A percentile compares a stretch with the other conserved stretches of the same genome.
Evolutionary conservation across 805 yeast genomes (phyloP).

Genomic region (Candida easanensis): DNA sequence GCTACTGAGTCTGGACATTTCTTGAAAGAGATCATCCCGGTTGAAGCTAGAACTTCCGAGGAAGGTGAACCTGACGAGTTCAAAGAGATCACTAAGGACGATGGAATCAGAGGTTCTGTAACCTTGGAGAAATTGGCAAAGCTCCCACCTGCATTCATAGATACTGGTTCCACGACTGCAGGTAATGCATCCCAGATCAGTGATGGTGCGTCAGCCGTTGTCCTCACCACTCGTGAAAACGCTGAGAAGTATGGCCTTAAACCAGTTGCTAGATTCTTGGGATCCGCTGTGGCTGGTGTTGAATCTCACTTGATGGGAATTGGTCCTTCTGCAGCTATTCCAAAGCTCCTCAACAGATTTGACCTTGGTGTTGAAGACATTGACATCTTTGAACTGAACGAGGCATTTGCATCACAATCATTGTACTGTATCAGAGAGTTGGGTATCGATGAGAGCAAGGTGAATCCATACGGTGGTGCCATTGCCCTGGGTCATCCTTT

Average conservation of each 20-base stretch:
- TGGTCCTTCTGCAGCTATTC: constrained; percentile 93
- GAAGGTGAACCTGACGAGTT: constrained; percentile 55
- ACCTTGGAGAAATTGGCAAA: constrained; percentile 69
- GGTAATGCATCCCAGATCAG: constrained; percentile 93
- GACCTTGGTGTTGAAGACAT: constrained; percentile 60
- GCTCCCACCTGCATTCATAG: constrained; percentile 78
- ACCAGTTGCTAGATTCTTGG: constrained; percentile 71
- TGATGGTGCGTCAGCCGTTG: constrained; percentile 89
- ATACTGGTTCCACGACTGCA: constrained; percentile 77
- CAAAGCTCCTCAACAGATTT: constrained; percentile 61
- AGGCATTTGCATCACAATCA: constrained; percentile 95
- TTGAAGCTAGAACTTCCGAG: constrained; percentile 52
- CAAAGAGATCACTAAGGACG: constrained; percentile 49
- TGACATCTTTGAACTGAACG: constrained; percentile 81
- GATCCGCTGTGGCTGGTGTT: constrained; percentile 77
- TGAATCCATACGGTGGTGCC: constrained; percentile 93
- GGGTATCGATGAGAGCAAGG: constrained; percentile 64
- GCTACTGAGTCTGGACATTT: constrained; percentile 70
- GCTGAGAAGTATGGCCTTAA: constrained; percentile 70
- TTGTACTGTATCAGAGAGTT: constrained; percentile 64
- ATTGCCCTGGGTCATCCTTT: constrained; percentile 94
- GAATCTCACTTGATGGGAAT: constrained; percentile 95
- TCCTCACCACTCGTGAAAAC: constrained; percentile 75
- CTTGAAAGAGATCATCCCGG: constrained; percentile 81
- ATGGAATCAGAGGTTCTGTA: constrained; percentile 83